Evolutionary conservation across 208 protist genomes (phyloP).

Genomic region (Trypanosoma caninum): DNA sequence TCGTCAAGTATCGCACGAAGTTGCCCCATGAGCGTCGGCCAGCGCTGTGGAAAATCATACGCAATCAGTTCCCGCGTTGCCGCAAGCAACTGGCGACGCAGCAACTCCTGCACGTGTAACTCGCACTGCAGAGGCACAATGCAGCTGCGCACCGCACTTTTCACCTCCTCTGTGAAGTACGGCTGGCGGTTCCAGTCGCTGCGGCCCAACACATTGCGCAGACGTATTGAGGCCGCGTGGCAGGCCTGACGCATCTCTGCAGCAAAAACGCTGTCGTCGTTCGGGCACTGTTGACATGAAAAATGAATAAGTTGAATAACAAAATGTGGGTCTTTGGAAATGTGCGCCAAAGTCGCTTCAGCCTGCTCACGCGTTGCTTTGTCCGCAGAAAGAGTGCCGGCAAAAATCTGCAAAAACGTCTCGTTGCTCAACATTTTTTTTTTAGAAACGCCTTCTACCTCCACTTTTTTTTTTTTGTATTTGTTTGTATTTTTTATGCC

Average conservation of each 20-base stretch:
- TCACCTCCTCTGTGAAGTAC: conserved; percentile 53
- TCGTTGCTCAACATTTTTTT: conserved; percentile 20
- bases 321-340: conserved; percentile 52
- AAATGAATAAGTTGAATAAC: conserved; percentile 60
- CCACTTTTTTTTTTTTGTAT: conserved; percentile 10
- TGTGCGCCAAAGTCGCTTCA: conserved; percentile 50
- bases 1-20: conserved; percentile 40
- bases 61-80: conserved; percentile 57
- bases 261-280: not conserved
- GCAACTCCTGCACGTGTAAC: conserved; percentile 54
- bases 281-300: conserved; percentile 21
- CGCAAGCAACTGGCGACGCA: conserved; percentile 74
- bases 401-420: conserved; percentile 52
- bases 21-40: conserved; percentile 63
- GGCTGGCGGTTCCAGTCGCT: conserved; percentile 72
- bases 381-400: conserved; percentile 59
- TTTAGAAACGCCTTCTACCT: not conserved
- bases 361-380: conserved; percentile 57
- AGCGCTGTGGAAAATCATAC: conserved; percentile 70
- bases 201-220: conserved; percentile 69
- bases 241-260: conserved; percentile 18
- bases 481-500: conserved; percentile 1
- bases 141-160: conserved; percentile 32
- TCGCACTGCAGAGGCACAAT: conserved; percentile 66
- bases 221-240: conserved; percentile 59